Conservation (phyloP, 2,329 filamentous ascomycete species). For the Hypomyces perniciosus region DNA sequence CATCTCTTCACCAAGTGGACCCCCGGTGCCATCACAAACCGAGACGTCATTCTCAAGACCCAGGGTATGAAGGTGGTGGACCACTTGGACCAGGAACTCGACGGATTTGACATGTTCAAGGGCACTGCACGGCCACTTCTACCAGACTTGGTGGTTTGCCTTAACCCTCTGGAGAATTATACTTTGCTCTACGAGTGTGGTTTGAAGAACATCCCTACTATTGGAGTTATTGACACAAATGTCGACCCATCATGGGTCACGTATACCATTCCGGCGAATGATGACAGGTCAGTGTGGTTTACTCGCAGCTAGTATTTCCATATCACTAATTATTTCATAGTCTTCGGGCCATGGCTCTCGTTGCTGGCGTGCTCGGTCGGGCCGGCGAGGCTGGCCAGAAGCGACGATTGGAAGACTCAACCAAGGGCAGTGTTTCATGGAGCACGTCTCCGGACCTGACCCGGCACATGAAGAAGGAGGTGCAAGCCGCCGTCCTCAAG, state of each 20-base stretch:
- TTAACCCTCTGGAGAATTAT: slow-evolving; percentile 92
- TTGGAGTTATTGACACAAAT: slow-evolving; percentile 92
- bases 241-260: slow-evolving; percentile 90
- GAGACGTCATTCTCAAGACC: slow-evolving; percentile 74
- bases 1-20: slow-evolving; percentile 93
- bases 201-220: slow-evolving; percentile 80
- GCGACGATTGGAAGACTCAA: slow-evolving; percentile 58
- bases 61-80: slow-evolving; percentile 71
- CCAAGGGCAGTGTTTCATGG: slow-evolving; percentile 59
- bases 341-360: slow-evolving; percentile 72
- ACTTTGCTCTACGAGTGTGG: slow-evolving; percentile 87
- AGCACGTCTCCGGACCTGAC: slow-evolving; percentile 39
- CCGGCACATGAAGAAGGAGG: slow-evolving; percentile 32
- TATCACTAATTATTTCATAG: slow-evolving; percentile 36
- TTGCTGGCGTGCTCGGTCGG: slow-evolving; percentile 77
- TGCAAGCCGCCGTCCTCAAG: slow-evolving; percentile 24
- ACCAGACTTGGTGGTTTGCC: slow-evolving; percentile 84
- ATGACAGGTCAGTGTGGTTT: slow-evolving; percentile 64
- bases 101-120: slow-evolving; percentile 61
- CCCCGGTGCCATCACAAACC: slow-evolving; percentile 86
- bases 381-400: slow-evolving; percentile 74
- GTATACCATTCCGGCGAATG: slow-evolving; percentile 93
- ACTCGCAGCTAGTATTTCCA: not conserved
- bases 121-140: slow-evolving; percentile 60
- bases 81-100: slow-evolving; percentile 55